These are phyloP conservation scores for Candida boleticola DNA, from an alignment of 805 yeast species.

Conservation along the genomic window DNA sequence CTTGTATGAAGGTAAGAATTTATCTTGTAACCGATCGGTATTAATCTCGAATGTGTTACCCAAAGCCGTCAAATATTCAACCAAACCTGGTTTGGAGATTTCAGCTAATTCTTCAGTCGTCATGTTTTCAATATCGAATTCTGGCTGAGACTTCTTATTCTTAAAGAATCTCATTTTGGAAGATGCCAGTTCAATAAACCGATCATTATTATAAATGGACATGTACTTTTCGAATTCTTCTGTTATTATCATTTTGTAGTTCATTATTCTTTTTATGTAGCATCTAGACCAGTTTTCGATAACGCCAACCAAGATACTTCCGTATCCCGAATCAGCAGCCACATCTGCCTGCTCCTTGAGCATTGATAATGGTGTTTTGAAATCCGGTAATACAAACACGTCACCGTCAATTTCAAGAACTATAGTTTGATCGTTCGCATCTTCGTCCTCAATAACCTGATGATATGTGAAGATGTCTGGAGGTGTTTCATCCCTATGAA, in stretches of 20 bases:
- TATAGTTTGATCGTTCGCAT: conserved; percentile 31
- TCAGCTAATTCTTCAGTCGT: conserved; percentile 34
- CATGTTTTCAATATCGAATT: conserved; percentile 37
- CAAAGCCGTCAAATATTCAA: conserved; percentile 77
- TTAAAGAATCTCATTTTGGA: conserved; percentile 36
- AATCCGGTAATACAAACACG: conserved; percentile 66
- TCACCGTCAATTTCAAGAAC: conserved; percentile 40
- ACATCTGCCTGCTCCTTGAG: conserved; percentile 87
- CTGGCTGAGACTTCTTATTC: conserved; percentile 8
- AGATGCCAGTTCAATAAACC: conserved; percentile 42
- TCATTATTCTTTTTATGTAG: conserved; percentile 57
- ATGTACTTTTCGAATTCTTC: conserved; percentile 40
- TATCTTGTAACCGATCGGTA: conserved; percentile 59
- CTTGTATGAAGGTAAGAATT: conserved; percentile 63
- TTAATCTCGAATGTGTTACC: conserved; percentile 86
- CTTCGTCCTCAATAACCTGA: conserved; percentile 40
- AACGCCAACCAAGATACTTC: conserved; percentile 75
- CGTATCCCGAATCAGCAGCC: conserved; percentile 82
- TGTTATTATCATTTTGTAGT: conserved; percentile 58
- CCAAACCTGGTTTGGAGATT: conserved; percentile 60
- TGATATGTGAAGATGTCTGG: conserved; percentile 70
- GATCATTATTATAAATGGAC: conserved; percentile 40
- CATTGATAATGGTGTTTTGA: conserved; percentile 76
- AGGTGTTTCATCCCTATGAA: conserved; percentile 55
- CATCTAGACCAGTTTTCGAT: conserved; percentile 66